phyloP scores from a whole-genome alignment of 2,329 filamentous ascomycete species.

The Fusarium transvaalense region DNA sequence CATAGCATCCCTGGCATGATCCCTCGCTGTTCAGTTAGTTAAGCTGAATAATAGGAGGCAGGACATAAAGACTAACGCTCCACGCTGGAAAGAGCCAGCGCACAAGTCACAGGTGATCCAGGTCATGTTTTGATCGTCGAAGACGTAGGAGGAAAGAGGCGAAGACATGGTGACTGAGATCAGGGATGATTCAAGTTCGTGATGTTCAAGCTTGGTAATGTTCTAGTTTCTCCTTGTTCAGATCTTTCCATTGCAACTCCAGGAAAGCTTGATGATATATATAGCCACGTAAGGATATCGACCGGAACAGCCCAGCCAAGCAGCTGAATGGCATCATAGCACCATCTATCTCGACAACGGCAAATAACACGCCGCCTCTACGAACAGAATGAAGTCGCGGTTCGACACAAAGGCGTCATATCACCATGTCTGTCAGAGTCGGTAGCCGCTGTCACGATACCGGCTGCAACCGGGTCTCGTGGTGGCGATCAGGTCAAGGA shows the following conservation, averaged over 20 bases:
- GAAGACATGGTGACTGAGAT: constrained; percentile 24
- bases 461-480: constrained; percentile 40
- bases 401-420: constrained; percentile 19
- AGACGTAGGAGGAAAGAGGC: constrained; percentile 33
- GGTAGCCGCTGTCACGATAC: constrained; percentile 36
- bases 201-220: not conserved
- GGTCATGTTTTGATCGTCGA: constrained; percentile 45
- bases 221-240: constrained; percentile 2
- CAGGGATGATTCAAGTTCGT: constrained; percentile 1
- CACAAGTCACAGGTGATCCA: constrained; percentile 47
- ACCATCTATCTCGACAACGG: constrained; percentile 12
- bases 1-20: constrained; percentile 42
- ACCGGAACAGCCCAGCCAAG: not conserved
- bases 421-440: constrained; percentile 25
- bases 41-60: not conserved
- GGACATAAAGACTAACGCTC: constrained; percentile 23
- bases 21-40: constrained; percentile 11
- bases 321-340: constrained; percentile 13
- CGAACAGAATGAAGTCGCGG: constrained; percentile 10
- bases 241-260: not conserved
- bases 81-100: constrained; percentile 42
- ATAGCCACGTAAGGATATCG: constrained; percentile 18
- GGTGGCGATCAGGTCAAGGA: constrained; percentile 37
- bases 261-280: constrained; percentile 33
- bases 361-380: constrained; percentile 35